Evolutionary conservation across 352 stramenopile genomes (phyloP), one percentile per base, ranked within the genome.

Genomic region (Phytophthora citricola): DNA sequence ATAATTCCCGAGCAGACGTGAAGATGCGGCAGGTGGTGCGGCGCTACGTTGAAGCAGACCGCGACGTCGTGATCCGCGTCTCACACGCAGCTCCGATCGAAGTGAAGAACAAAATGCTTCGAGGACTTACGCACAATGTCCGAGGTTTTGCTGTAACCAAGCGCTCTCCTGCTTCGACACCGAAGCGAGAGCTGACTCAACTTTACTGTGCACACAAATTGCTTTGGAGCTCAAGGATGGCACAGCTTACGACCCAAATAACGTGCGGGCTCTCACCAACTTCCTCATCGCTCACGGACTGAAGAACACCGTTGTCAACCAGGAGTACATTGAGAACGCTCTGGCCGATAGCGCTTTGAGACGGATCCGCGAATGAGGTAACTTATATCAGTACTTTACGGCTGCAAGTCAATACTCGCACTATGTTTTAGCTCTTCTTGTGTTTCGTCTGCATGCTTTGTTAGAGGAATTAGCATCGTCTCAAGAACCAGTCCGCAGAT

Each of bases 401-500:
- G 17, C 0, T 49, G 22, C 24, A 49, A 20, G 7, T 31, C 20
- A 26, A 39, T n/a, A 22, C 43, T 63, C 12, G 31, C 14, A 24
- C 34, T 20, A 15, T 40, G 48, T 26, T 58, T 65, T 24, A 51
- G 15, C 32, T 17, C 17, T 22, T 60, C 39, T n/a, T 44, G 12
- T 27, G 44, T 43, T 58, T 71, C 63, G n/a, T 36, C 40, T 24
- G 76, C 71, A 47, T 82, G 75, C 4, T 71, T 64, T 10, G 79
- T 87, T 52, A 91, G 68, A 3, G 86, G 83, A 43, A 94, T 70
- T 32, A 93, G 59, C 29, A 87, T 11, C 3, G 66, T 57, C 58
- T 94, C 84, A 9, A 92, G 45, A 11, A 76, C 24, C 5, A 90
- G 40, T 0, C 84, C 84, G 2, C 73, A 39, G 3, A 69, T 14